Base-by-base conservation (phyloP, 1,284 basidiomycete species). In the Amylostereum areolatum region DNA sequence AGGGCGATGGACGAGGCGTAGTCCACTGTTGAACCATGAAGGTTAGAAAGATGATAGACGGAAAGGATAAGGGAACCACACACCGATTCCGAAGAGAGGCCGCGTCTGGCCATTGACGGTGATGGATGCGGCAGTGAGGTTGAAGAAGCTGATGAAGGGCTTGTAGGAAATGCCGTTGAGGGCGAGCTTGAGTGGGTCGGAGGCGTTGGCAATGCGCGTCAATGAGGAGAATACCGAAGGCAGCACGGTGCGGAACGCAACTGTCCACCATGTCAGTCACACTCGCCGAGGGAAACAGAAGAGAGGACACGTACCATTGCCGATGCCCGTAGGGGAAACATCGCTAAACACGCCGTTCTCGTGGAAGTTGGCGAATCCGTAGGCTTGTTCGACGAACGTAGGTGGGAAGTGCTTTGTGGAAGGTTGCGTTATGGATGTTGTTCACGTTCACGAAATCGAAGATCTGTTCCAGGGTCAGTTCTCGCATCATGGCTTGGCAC, bases 401-500 rank as follows among this genome's bases (percentile, higher is more conserved):
- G 63, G 52, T 1, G 67, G 65, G 18, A 30, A 69, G 62, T 1
- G 51, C 53, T 0, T 59, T 43, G 41, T 63, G 59, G 52, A 72
- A 78, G 0, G 67, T 66, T 27, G 61, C 64, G 55, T 79, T 74
- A 58, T 81, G 77, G 33, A 73, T 75, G 46, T 64, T 67, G 47
- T 78, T 65, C 12, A 81, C 76, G 54, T 78, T 79, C 30, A 80
- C 63, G 50, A 65, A 71, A 53, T 75, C 77, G 50, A 74, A 81
- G 27, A 80, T 66, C 67, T 73, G 55, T 37, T 18, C 18, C 18
- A 18, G 18, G 18, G 18, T 18, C 18, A 18, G 18, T 18, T 18
- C 18, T 18, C 18, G 18, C 18, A 18, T 18, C 18, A 18, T 18
- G 18, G 18, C 18, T 18, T 18, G 18, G 18, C 18, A 18, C 18